Evolutionary conservation across 2,329 filamentous ascomycete genomes (phyloP), one percentile per base, ranked within the genome.

Genomic region (Trichoderma hamatum): DNA sequence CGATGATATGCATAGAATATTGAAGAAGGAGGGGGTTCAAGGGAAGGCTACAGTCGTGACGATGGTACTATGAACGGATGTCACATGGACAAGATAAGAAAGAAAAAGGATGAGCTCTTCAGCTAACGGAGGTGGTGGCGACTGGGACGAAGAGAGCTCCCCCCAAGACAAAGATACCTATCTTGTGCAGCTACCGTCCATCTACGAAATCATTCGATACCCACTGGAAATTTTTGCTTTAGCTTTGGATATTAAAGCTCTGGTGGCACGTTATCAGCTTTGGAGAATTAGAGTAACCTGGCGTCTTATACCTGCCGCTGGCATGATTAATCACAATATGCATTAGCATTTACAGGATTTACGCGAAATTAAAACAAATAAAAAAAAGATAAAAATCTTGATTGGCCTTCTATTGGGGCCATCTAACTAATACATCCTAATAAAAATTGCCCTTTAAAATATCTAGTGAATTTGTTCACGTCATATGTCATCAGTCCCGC

Each of bases 361-460:
- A 55, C 52, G 26, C 14, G 28, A 55, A 11, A 32, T 16, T 3
- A 32, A 59, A 43, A 10, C 43, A 1, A 59, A 21, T 36, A 51
- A 32, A 36, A 13, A 28, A 51, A 26, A 21, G 24, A 65, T 49
- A 65, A 46, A 65, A 55, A 36, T 32, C 34, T 39, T 64, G 54
- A 13, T 21, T 36, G 54, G 49, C 54, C 63, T 49, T 59, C 39
- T 51, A 58, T 34, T 51, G 59, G 43, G 39, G 54, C 32, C 54
- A 67, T 59, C 58, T 32, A 49, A 59, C 54, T 51, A 59, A 67
- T 39, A 63, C 36, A 43, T 56, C 52, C 28, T 67, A 10, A 46
- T 58, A n/a, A 32, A 10, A 54, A 26, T 10, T 19, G 14, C 51
- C 7, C n/a, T 21, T 67, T 43, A 36, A 51, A 67, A 54, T 1